Evolutionary conservation across 1,139 yeast genomes (phyloP).

Genomic region (Blastobotrys aristatus): DNA sequence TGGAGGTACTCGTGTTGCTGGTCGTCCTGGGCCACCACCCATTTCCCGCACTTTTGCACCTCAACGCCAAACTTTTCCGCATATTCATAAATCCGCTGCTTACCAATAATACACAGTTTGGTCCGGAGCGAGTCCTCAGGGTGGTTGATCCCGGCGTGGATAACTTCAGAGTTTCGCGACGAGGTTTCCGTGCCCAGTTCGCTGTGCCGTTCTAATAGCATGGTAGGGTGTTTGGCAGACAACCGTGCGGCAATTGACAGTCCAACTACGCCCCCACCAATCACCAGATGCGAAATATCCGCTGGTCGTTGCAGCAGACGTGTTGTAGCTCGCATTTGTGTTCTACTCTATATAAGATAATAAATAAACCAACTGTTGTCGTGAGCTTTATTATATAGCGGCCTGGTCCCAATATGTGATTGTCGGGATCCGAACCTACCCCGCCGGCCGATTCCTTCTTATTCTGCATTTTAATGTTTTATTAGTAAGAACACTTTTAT

Average conservation of each 20-base stretch:
- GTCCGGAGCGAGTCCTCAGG: slow-evolving; percentile 66
- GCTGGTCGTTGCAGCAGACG: background rate
- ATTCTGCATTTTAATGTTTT: no score
- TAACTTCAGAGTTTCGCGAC: slow-evolving; percentile 83
- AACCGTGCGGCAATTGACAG: slow-evolving; percentile 73
- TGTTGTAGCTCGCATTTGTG: slow-evolving; percentile 8
- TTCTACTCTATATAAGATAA: no score
- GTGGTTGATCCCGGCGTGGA: slow-evolving; percentile 86
- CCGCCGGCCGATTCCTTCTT: no score
- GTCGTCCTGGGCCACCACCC: slow-evolving; percentile 80
- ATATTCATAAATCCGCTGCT: slow-evolving; percentile 55
- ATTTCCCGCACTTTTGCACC: slow-evolving; percentile 67
- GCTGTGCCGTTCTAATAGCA: slow-evolving; percentile 63
- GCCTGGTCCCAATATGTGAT: no score
- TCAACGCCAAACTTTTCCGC: slow-evolving; percentile 50
- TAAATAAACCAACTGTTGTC: no score
- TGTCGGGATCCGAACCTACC: no score
- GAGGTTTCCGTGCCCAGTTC: slow-evolving; percentile 75
- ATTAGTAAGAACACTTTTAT: no score
- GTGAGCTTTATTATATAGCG: no score
- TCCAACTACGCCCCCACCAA: slow-evolving; percentile 91
- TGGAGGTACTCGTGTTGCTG: slow-evolving; percentile 56
- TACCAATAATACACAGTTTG: slow-evolving; percentile 68
- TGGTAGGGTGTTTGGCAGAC: slow-evolving; percentile 39
- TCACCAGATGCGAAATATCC: slow-evolving; percentile 73